Percentiles rank a stretch among this genome's conserved stretches.
phyloP scores from a whole-genome alignment of 2,329 filamentous ascomycete species.

The Colletotrichum chrysophilum region DNA sequence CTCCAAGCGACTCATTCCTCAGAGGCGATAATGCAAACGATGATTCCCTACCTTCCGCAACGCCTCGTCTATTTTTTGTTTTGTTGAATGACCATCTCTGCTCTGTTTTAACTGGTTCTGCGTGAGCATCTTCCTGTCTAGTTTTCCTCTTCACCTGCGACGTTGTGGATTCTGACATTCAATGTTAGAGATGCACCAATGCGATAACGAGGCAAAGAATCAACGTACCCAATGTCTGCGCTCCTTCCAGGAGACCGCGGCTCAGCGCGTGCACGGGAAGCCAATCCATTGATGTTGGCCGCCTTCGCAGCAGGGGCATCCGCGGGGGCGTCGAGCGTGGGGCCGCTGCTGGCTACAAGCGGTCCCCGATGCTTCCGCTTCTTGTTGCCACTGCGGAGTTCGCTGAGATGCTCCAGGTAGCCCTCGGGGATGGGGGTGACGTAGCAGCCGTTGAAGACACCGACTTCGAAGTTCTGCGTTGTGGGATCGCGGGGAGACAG shows the following conservation, averaged over 20 bases:
- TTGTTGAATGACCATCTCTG: background rate
- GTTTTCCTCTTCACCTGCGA: constrained; percentile 8
- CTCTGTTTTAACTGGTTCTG: background rate
- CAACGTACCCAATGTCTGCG: background rate
- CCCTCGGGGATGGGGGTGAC: constrained; percentile 78
- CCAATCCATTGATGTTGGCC: background rate
- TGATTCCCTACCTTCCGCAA: background rate
- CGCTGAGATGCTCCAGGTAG: constrained; percentile 84
- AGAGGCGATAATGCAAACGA: background rate
- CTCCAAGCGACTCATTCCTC: background rate
- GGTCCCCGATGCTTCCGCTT: constrained; percentile 44
- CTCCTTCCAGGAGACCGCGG: background rate
- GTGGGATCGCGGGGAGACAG: constrained; percentile 63
- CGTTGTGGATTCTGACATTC: constrained; percentile 7
- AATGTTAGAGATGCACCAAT: background rate
- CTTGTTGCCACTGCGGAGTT: constrained; percentile 68
- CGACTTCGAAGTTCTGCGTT: constrained; percentile 78
- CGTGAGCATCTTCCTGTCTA: background rate
- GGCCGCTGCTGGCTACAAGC: constrained; percentile 4
- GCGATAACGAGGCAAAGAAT: background rate
- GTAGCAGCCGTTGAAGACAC: constrained; percentile 90
- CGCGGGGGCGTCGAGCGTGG: background rate
- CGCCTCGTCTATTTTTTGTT: constrained; percentile 2
- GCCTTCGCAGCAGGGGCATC: background rate
- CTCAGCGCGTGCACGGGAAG: background rate